Base-by-base conservation (phyloP, 2,329 filamentous ascomycete genomes). In the Periconia sp. region DNA sequence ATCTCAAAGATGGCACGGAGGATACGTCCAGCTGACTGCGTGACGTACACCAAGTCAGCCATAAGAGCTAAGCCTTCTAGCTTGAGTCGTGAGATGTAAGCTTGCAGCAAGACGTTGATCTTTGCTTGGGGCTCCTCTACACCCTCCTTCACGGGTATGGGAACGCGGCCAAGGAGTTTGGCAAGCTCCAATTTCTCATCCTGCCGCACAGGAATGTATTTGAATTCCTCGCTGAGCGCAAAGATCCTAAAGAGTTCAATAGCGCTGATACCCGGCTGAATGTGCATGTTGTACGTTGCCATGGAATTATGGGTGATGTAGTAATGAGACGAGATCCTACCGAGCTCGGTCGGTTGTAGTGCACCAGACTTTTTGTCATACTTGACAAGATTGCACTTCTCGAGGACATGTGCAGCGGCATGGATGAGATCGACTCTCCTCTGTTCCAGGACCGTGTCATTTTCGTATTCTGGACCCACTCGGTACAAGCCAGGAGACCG, bases 31-130 rank as follows among this genome's bases (percentile, higher is more conserved):
- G 94, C 94, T 17, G 92, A 97, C 66, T 99, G 95, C 2, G 94
- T 99, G 40, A 99, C 92, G 62, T 99, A 99, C 3, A 99, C 94
- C 79, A 99, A 87, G 69, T 99, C 94, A 19, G 94, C 92, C 92
- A 99, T 97, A 49, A 99, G 75, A 3, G 94, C 94, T 41, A 99
- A 78, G 1, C 94, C 94, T 48, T 97, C 92, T 1, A 99, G 82
- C 70, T 92, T 95, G 38, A 99, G 84, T 38, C 94, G 84, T 33
- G 92, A 97, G 46, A 99, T 96, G 65, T 94, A 99, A 3, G 94
- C 94, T 70, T 99, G 94, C 5, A 99, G 78, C 17, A 99, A 81
- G 26, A 99, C 94, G 59, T 99, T 99, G 73, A 99, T 96, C 77
- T 99, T 99, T 45, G 92, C 91, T 54, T 96, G 91, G 1, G 94